Evolutionary conservation across 257 asterid species (phyloP), one percentile per base, ranked within the genome.

Genomic region (Forsythia suspensa): DNA sequence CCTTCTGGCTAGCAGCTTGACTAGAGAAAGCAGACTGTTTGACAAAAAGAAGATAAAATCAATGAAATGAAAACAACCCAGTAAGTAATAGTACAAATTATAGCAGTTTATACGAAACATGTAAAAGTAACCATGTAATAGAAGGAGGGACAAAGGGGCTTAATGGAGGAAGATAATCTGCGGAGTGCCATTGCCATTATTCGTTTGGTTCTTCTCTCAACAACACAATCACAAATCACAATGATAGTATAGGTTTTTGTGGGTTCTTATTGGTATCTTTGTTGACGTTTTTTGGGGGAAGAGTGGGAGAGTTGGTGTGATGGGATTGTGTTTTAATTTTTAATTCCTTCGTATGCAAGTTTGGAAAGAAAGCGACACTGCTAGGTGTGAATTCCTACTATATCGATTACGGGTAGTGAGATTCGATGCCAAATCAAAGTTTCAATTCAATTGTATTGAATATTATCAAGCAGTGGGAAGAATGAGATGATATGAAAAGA

Each of bases 131-230:
- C 98, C 98, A 82, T 83, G 88, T 76, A 83, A 74, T 75, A 72
- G n/a, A 76, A 84, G 67, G 88, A 88, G 40, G 87, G 84, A 43
- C 88, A 89, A 34, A 79, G 76, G 70, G 51, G 83, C 34, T 79
- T 82, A 63, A 69, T 21, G 73, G 87, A 79, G 63, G 82, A 73
- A 29, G 92, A 89, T 79, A 91, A 78, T 69, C 92, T 85, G 52
- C 97, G 97, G 82, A 94, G 84, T 70, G 97, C 97, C 88, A 90
- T 86, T 72, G 93, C 89, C 89, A 91, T 87, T 87, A 85, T 85
- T 43, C 69, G 39, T 63, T 63, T 11, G 40, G 29, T 63, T 63
- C 10, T 63, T 29, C 40, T 24, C 38, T 39, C 16, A 20, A 59
- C 34, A 59, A 59, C 4, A 59, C 67, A 59, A 59, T 59, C 67